Conservation (phyloP, 192 early-diverging fungal genomes). For the Diversispora epigaea region DNA sequence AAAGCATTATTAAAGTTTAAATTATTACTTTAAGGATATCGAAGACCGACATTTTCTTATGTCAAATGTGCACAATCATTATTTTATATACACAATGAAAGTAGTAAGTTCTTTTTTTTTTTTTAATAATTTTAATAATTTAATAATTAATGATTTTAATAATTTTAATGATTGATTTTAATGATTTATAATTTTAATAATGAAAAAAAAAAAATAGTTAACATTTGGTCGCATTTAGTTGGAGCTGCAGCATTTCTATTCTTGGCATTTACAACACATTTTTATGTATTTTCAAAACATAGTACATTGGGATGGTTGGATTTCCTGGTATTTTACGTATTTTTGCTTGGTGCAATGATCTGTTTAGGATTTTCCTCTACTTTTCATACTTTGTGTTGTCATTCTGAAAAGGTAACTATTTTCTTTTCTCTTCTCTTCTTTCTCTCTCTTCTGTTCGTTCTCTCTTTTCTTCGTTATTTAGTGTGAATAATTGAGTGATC, state of each 20-base stretch:
- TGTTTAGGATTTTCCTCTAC: constrained; percentile 79
- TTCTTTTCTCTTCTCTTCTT: too few species aligned
- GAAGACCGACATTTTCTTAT: constrained; percentile 29
- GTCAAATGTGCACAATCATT: constrained; percentile 23
- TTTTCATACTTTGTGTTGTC: constrained; percentile 84
- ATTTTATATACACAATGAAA: constrained; percentile 34
- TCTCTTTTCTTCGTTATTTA: too few species aligned
- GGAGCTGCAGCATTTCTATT: constrained; percentile 63
- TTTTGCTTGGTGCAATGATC: constrained; percentile 66
- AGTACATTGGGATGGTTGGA: constrained; percentile 64
- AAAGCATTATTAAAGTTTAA: background rate
- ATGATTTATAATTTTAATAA: background rate
- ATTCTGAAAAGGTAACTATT: constrained; percentile 68
- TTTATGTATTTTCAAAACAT: constrained; percentile 40
- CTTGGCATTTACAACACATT: constrained; percentile 49
- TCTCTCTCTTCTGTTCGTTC: too few species aligned
- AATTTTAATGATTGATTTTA: background rate
- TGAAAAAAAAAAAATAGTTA: constrained; percentile 47
- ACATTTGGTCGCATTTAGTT: constrained; percentile 85
- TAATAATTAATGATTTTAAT: background rate
- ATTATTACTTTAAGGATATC: background rate
- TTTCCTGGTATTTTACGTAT: constrained; percentile 67
- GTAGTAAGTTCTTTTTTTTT: constrained; percentile 11
- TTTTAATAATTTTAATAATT: background rate
- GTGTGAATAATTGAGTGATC: too few species aligned